Evolutionary conservation across 371 early-diverging fungal genomes (phyloP).

Genomic region (Fennellomyces sp.): DNA sequence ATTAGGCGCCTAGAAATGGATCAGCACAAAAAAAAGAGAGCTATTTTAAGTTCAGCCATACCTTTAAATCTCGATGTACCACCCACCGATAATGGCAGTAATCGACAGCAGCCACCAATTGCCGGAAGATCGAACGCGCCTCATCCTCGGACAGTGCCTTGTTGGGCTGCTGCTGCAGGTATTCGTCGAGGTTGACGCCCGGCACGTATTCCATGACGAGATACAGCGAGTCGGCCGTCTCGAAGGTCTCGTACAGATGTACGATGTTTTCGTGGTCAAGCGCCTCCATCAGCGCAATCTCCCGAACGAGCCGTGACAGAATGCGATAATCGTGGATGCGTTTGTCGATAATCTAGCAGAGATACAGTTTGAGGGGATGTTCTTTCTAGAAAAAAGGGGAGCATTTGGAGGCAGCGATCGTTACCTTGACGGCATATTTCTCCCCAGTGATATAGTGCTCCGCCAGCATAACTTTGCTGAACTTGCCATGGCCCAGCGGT

Average conservation of each 20-base stretch:
- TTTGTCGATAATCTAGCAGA: conserved; percentile 76
- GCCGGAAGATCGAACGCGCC: conserved; percentile 70
- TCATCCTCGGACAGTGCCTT: conserved; percentile 54
- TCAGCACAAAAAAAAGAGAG: not conserved
- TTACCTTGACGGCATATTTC: conserved; percentile 61
- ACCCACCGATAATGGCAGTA: conserved; percentile 76
- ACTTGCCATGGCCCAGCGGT: conserved; percentile 88
- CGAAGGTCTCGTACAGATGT: conserved; percentile 88
- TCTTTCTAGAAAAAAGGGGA: no score
- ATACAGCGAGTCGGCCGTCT: conserved; percentile 81
- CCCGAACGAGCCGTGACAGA: conserved; percentile 79
- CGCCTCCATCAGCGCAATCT: conserved; percentile 86
- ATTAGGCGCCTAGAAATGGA: conserved; percentile 60
- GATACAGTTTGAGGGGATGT: not conserved
- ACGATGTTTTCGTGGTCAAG: conserved; percentile 87
- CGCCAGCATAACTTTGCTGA: conserved; percentile 87
- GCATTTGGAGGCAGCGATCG: not conserved
- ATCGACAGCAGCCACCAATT: conserved; percentile 67
- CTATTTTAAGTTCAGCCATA: conserved; percentile 14
- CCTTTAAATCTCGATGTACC: conserved; percentile 84
- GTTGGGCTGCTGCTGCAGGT: conserved; percentile 50
- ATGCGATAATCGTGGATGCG: conserved; percentile 79
- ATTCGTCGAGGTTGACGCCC: conserved; percentile 61
- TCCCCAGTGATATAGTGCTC: conserved; percentile 74
- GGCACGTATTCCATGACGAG: conserved; percentile 71